Evolutionary conservation across 1,284 basidiomycete genomes (phyloP).

Genomic region (Ceratobasidium sp.): DNA sequence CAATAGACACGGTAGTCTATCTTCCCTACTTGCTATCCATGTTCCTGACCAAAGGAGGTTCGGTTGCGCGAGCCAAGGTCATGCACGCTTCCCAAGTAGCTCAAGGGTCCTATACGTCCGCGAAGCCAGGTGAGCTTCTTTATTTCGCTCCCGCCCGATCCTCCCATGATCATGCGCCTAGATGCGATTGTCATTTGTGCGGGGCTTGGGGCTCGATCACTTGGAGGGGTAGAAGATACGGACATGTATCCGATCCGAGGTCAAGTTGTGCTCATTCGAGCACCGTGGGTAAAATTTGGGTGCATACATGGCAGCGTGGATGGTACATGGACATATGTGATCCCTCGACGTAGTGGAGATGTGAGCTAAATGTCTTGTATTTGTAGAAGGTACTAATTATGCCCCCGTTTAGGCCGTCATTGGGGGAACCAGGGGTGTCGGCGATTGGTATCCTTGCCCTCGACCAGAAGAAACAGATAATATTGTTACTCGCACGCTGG

Average conservation of each 20-base stretch:
- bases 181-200: conserved; percentile 52
- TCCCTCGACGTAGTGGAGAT: conserved; percentile 76
- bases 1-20: conserved; percentile 77
- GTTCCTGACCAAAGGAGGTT: conserved; percentile 73
- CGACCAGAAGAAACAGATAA: conserved; percentile 71
- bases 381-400: too few species aligned
- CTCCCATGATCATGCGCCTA: conserved; percentile 53
- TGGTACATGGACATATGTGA: conserved; percentile 73
- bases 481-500: conserved; percentile 71
- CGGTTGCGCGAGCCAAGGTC: conserved; percentile 61
- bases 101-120: conserved; percentile 32
- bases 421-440: conserved; percentile 70
- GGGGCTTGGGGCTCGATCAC: conserved; percentile 66
- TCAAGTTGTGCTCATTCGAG: conserved; percentile 38
- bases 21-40: conserved; percentile 74
- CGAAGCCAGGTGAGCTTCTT: conserved; percentile 27
- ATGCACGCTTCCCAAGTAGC: conserved; percentile 43
- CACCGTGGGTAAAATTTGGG: conserved; percentile 68
- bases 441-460: conserved; percentile 75
- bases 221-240: conserved; percentile 65
- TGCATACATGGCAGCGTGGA: conserved; percentile 59
- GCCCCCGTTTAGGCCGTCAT: conserved; percentile 67
- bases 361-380: conserved; percentile 65
- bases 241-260: conserved; percentile 59
- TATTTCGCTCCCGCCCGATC: not conserved